phyloP scores from a whole-genome alignment of 1,284 basidiomycete genomes.

The Mycosarcoma mackinlayi region DNA sequence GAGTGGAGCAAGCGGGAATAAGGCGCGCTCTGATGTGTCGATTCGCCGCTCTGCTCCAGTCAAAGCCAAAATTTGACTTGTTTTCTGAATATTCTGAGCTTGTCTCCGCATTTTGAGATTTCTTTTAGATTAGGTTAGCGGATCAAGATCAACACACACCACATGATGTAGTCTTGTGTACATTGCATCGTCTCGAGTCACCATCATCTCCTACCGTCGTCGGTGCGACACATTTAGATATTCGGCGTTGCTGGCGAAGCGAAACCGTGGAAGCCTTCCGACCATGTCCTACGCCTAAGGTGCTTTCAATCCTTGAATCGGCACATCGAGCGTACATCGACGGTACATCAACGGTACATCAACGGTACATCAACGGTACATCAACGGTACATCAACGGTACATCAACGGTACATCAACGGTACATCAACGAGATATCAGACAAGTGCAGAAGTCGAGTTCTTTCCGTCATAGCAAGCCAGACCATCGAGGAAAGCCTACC shows the following conservation, averaged over 20 bases:
- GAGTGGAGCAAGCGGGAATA: constrained; percentile 21
- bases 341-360: constrained; percentile 9
- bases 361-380: no score
- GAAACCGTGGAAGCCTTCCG: no score
- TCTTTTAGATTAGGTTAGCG: neutral
- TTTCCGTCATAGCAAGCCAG: neutral
- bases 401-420: no score
- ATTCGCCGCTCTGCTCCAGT: constrained; percentile 8
- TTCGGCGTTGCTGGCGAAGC: neutral
- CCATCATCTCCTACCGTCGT: neutral
- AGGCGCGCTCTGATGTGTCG: neutral
- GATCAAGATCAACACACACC: constrained; percentile 1
- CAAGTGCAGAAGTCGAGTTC: no score
- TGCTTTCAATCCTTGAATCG: no score
- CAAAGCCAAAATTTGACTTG: neutral
- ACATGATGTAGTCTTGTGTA: no score
- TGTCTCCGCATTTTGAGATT: constrained; percentile 2
- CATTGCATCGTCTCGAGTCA: constrained; percentile 14
- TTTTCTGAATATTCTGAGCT: neutral
- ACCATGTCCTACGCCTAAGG: no score
- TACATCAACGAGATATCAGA: no score
- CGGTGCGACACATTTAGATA: neutral
- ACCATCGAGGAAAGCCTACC: neutral
- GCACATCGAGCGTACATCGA: no score
- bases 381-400: no score